Percentiles rank a stretch among this genome's conserved stretches.
These are phyloP conservation scores for Candida chauliodis DNA, from an alignment of 805 yeast genomes.

Conservation along the genomic window DNA sequence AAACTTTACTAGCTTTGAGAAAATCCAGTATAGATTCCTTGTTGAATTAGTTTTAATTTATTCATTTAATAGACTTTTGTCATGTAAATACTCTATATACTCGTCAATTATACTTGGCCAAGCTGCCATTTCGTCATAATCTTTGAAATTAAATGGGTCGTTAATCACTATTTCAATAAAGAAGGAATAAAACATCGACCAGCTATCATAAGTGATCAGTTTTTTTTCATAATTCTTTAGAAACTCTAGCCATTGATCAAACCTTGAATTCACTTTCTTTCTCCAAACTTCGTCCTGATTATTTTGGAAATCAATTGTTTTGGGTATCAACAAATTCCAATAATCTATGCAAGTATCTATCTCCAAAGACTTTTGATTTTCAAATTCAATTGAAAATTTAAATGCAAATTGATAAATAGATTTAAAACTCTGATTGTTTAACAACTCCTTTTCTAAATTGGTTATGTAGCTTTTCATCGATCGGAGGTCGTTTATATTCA, in stretches of 20 bases:
- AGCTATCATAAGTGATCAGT: constrained; percentile 66
- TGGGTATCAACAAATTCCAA: constrained; percentile 65
- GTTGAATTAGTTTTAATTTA: constrained; percentile 24
- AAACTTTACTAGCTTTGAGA: constrained; percentile 35
- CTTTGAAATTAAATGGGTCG: constrained; percentile 48
- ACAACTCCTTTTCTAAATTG: constrained; percentile 13
- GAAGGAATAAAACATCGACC: constrained; percentile 81
- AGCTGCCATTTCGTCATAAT: constrained; percentile 76
- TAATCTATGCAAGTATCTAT: constrained; percentile 65
- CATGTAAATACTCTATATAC: constrained; percentile 58
- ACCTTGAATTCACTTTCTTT: constrained; percentile 22
- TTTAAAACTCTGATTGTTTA: constrained; percentile 32
- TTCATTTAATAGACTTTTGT: constrained; percentile 10
- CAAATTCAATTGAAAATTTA: constrained; percentile 57
- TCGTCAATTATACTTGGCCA: constrained; percentile 93
- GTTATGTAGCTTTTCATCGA: constrained; percentile 43
- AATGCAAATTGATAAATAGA: constrained; percentile 70
- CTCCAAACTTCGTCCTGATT: constrained; percentile 11
- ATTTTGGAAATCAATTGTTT: constrained; percentile 9
- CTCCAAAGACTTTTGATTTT: constrained; percentile 50
- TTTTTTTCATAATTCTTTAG: constrained; percentile 40
- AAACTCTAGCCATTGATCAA: constrained; percentile 59
- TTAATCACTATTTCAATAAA: constrained; percentile 42
- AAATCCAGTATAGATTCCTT: constrained; percentile 40
- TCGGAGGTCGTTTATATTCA: constrained; percentile 23